Base-by-base conservation (phyloP, 2,329 filamentous ascomycete species). In the Cladosporium sp. region DNA sequence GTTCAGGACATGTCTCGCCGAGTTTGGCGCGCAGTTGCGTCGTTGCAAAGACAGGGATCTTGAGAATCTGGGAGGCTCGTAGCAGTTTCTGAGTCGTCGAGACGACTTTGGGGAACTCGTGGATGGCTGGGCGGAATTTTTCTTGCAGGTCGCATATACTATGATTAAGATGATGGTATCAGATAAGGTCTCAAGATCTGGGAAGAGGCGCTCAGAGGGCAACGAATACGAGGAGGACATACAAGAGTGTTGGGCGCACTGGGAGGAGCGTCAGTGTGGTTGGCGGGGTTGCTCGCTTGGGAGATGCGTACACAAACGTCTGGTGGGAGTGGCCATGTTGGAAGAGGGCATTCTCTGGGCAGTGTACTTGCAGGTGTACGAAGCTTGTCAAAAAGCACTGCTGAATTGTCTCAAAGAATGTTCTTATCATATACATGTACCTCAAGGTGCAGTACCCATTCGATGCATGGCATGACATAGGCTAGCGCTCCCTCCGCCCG, bases 91-190 rank as follows among this genome's bases (percentile, higher is more conserved):
- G 76, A 9, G 78, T 76, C 1, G 79, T 82, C 10, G 74, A 69
- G 56, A 81, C 70, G 28, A 97, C 82, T 71, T 89, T 91, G 62
- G 90, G 83, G 70, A 92, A 97, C 70, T 95, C 87, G 75, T 87
- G 83, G 67, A 97, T 96, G 57, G 86, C 87, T 8, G 80, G 78
- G 60, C 90, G 84, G 76, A 97, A 97, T 73, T 91, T 95, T 65
- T 97, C 93, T 77, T 97, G 93, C 62, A 97, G 80, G 70, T 97
- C 93, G 77, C 93, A 97, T 70, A 97, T 84, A 68, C 92, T 40
- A 15, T 9, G 37, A 15, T 2, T 2, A 32, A 32, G 28, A 32
- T 2, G 8, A 32, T 20, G 20, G 36, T n/a, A 37, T 50, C 34
- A 50, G 47, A 32, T 48, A 15, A 20, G 15, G 2, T 4, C 1